Evolutionary conservation across 169 alveolate species (phyloP), one percentile per base, ranked within the genome.

Genomic region (Plasmodium gonderi): DNA sequence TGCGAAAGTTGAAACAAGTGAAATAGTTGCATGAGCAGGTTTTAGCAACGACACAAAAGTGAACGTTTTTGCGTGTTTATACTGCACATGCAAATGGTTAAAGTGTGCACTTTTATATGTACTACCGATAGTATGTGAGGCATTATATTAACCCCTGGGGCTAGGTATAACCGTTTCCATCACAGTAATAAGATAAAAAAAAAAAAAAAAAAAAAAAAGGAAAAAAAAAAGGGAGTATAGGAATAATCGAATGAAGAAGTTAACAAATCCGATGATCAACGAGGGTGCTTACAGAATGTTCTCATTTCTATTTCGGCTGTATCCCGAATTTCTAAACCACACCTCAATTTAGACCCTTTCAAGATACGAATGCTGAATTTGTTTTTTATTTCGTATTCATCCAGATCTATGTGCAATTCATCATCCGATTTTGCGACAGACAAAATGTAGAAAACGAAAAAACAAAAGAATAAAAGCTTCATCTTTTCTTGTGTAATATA

Each of bases 121-220:
- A 31, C 74, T 80, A 87, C 93, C 45, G 85, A 76, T 87, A 76
- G 36, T 76, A 87, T 64, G 29, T 87, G 79, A 26, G 93, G 93
- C 93, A 87, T 87, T 26, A 75, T 87, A 77, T 76, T 45, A 7
- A 87, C 75, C 69, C 87, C 93, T 17, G 93, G 93, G 23, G 93
- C 93, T 87, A 45, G 14, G 26, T 33, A 23, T 85, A 36, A 8
- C 17, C 49, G 38, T 20, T 80, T 64, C 33, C 23, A 31, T 20
- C 51, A 60, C 33, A 40, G 47, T 60, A 69, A 47, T 47, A 31
- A 72, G 40, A 72, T 42, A 45, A 75, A 69, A 65, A 64, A 65
- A 80, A 7, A 14, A 69, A 42, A 65, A 8, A 80, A 36, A 47
- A 40, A 17, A 78, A 33, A n/a, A 78, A 26, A 17, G 33, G 8